phyloP scores from a whole-genome alignment of 768 basidiomycete species.

The Kwoniella sp. region DNA sequence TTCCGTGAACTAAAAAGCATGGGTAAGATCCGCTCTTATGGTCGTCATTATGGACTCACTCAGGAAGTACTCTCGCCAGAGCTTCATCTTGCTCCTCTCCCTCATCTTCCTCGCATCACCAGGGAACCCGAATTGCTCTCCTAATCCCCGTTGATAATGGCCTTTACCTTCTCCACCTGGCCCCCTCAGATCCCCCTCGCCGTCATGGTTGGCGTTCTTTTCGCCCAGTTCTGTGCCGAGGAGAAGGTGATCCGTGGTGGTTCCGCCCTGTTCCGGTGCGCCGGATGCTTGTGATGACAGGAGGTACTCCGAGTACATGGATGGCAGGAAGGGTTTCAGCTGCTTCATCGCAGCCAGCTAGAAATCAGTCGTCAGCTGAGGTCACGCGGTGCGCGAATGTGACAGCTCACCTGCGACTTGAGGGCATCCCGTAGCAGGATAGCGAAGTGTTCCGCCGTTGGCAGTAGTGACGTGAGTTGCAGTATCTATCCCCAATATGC shows the following conservation, averaged over 20 bases:
- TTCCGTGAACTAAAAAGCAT: constrained; percentile 68
- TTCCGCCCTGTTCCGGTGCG: neutral
- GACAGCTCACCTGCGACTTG: constrained; percentile 60
- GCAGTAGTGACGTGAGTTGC: constrained; percentile 86
- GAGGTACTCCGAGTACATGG: constrained; percentile 90
- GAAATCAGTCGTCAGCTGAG: neutral
- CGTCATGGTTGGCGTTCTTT: constrained; percentile 21
- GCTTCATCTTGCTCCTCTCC: constrained; percentile 68
- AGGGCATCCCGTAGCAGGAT: constrained; percentile 79
- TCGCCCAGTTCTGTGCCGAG: constrained; percentile 24
- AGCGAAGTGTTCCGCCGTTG: constrained; percentile 91
- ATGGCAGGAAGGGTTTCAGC: constrained; percentile 83
- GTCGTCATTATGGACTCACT: constrained; percentile 54
- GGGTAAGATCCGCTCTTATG: neutral
- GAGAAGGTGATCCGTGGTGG: constrained; percentile 31
- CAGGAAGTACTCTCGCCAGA: constrained; percentile 84
- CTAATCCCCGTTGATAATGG: constrained; percentile 45
- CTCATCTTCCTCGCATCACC: constrained; percentile 51
- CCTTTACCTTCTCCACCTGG: constrained; percentile 51
- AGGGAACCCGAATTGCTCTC: constrained; percentile 51
- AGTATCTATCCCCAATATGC: neutral
- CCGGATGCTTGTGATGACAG: constrained; percentile 50
- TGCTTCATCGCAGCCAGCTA: constrained; percentile 82
- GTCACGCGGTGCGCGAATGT: neutral
- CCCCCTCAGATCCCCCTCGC: constrained; percentile 49